Evolutionary conservation across 164 flowering plant genomes (phyloP).

Genomic region (Liquidambar formosana): DNA sequence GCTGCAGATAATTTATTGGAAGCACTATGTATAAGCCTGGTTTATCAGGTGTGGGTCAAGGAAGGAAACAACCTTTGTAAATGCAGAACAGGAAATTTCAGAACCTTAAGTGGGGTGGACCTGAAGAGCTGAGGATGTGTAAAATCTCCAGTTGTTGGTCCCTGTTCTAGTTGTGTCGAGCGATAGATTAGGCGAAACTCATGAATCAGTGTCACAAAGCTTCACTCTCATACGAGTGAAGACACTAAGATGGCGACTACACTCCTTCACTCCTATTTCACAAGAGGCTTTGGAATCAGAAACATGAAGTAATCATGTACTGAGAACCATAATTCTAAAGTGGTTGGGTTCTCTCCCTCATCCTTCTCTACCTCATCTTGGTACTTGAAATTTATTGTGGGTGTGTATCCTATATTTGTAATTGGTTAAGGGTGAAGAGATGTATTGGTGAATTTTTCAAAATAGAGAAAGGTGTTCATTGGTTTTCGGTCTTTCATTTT

Average conservation of each 20-base stretch:
- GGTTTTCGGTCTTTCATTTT: neutral
- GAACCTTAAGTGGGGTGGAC: neutral
- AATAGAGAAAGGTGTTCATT: neutral
- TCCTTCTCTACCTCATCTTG: neutral
- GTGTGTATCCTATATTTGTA: constrained; percentile 10
- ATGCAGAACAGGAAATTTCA: neutral
- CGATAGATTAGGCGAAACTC: too few relatives aligned
- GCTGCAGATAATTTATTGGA: constrained; percentile 2
- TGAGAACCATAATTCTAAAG: neutral
- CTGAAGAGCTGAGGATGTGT: neutral
- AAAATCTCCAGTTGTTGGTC: too few relatives aligned
- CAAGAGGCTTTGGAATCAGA: neutral
- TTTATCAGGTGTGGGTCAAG: constrained; percentile 1
- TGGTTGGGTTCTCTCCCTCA: neutral
- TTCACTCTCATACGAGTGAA: neutral
- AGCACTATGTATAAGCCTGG: neutral
- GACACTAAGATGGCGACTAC: too few relatives aligned
- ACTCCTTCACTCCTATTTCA: neutral
- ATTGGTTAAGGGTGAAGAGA: constrained; percentile 17
- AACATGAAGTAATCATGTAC: neutral
- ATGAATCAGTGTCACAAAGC: too few relatives aligned
- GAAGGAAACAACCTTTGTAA: neutral
- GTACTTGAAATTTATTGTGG: constrained; percentile 5
- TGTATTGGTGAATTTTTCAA: constrained; percentile 15
- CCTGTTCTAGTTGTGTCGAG: too few relatives aligned